phyloP scores from a whole-genome alignment of 345 rosid genomes.

The Carallia pectinifolia region DNA sequence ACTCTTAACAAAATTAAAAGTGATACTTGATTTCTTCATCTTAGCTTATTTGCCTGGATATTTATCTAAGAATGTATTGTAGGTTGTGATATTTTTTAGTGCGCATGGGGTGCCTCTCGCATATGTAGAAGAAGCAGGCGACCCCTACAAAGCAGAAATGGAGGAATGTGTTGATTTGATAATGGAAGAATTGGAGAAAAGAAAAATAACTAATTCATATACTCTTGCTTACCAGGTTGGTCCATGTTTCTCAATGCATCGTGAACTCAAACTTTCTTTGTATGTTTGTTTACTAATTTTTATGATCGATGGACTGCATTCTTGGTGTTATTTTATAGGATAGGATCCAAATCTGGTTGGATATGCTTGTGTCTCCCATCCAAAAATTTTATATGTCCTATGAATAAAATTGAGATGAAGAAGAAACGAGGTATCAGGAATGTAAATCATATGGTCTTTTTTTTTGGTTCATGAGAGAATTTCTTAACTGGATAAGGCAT shows the following conservation, averaged over 20 bases:
- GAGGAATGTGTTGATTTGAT: constrained; percentile 96
- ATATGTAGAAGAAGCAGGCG: constrained; percentile 98
- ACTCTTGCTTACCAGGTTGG: constrained; percentile 96
- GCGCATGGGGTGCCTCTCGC: constrained; percentile 99
- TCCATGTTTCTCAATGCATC: constrained; percentile 9
- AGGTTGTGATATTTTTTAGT: constrained; percentile 97
- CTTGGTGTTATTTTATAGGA: no score
- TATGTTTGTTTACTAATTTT: no score
- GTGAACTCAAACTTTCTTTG: neutral
- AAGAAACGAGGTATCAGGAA: no score
- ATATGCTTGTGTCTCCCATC: no score
- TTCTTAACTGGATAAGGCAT: no score
- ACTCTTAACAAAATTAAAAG: neutral
- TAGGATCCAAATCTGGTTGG: no score
- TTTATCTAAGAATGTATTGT: constrained; percentile 30
- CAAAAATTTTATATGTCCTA: no score
- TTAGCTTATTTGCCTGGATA: constrained; percentile 1
- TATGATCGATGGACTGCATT: no score
- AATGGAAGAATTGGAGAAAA: constrained; percentile 90
- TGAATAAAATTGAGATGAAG: no score
- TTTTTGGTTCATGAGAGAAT: no score
- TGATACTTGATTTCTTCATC: neutral
- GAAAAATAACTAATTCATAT: constrained; percentile 64
- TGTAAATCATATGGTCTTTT: no score
- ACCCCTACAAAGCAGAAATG: constrained; percentile 99